Base-by-base conservation (phyloP, 1,139 yeast species). In the Kodamaea alishanica region DNA sequence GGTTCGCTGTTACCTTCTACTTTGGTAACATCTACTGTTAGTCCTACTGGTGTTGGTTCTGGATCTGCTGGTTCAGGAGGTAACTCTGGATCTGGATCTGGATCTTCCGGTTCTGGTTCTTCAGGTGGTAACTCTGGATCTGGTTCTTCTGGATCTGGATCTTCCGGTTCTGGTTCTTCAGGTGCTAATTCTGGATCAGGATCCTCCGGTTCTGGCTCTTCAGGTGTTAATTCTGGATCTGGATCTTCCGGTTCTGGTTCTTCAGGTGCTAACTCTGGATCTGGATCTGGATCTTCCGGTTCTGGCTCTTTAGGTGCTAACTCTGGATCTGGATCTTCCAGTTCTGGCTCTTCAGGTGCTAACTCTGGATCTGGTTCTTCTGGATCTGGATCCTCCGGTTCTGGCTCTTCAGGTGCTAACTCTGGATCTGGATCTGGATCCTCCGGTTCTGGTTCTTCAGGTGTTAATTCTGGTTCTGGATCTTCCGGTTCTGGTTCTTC, bases 141-240 rank as follows among this genome's bases (percentile, higher is more conserved):
- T 30, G 37, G 27, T 10, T 27, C 39, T 29, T 15, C 28, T 23
- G 38, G 31, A 0, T 32, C 34, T 5, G 37, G 11, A 4, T 20
- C 28, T 8, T 8, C n/a, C 25, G 36, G 26, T 9, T 22, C 34
- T 25, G n/a, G n/a, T n/a, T n/a, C n/a, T n/a, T n/a, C n/a, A n/a
- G n/a, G n/a, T n/a, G n/a, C n/a, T n/a, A 30, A 27, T 20, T 32
- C 42, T 22, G 57, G 49, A n/a, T 37, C 40, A 30, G 55, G 50
- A 6, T n/a, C n/a, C n/a, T 47, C 43, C 30, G 54, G 54, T 6
- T 52, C 39, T 27, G 53, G 52, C 6, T 49, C 42, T 3, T 36
- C 11, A 29, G n/a, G n/a, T n/a, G n/a, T n/a, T n/a, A n/a, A n/a
- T n/a, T n/a, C n/a, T 22, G 24, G 26, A 22, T 37, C 37, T 12